These are phyloP conservation scores for Vicia sativa DNA, from an alignment of 306 rosid genomes.

Conservation along the genomic window DNA sequence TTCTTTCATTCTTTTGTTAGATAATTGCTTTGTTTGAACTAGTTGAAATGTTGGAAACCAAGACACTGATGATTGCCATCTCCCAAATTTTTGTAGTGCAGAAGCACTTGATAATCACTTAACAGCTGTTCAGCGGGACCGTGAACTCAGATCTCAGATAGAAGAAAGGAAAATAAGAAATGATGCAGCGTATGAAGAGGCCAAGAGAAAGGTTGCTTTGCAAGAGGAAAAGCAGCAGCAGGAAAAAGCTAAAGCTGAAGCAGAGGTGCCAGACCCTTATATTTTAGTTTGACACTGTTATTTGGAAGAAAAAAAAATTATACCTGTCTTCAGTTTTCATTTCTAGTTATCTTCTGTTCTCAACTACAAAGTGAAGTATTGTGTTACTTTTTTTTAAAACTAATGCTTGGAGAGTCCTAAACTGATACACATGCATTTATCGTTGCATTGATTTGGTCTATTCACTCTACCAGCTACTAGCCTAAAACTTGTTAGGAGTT, in stretches of 20 bases:
- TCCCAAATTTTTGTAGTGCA: slow-evolving; percentile 58
- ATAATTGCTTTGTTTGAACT: slow-evolving; percentile 14
- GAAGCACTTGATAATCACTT: slow-evolving; percentile 90
- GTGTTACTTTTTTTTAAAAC: neutral
- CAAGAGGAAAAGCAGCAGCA: slow-evolving; percentile 78
- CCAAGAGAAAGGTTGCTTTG: slow-evolving; percentile 79
- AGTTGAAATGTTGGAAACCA: slow-evolving; percentile 16
- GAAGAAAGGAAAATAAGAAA: slow-evolving; percentile 87
- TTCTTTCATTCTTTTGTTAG: slow-evolving; percentile 18
- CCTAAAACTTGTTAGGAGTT: neutral
- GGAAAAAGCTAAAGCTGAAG: slow-evolving; percentile 85
- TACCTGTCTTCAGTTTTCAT: slow-evolving; percentile 26
- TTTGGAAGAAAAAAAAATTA: neutral
- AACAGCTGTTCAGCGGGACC: slow-evolving; percentile 80
- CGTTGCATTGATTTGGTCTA: slow-evolving; percentile 21
- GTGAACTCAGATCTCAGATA: slow-evolving; percentile 81
- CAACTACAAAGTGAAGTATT: slow-evolving; percentile 26
- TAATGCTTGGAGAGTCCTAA: slow-evolving; percentile 22
- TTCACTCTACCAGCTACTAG: slow-evolving; percentile 6
- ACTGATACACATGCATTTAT: slow-evolving; percentile 5
- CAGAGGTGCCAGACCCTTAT: slow-evolving; percentile 58
- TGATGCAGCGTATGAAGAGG: slow-evolving; percentile 91
- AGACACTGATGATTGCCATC: slow-evolving; percentile 40
- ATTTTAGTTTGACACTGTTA: slow-evolving; percentile 26
- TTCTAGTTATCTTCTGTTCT: slow-evolving; percentile 30